Percentiles rank a stretch among this genome's conserved stretches.
These are phyloP conservation scores for Spatholobus suberectus DNA, from an alignment of 306 rosid species.

Conservation along the genomic window DNA sequence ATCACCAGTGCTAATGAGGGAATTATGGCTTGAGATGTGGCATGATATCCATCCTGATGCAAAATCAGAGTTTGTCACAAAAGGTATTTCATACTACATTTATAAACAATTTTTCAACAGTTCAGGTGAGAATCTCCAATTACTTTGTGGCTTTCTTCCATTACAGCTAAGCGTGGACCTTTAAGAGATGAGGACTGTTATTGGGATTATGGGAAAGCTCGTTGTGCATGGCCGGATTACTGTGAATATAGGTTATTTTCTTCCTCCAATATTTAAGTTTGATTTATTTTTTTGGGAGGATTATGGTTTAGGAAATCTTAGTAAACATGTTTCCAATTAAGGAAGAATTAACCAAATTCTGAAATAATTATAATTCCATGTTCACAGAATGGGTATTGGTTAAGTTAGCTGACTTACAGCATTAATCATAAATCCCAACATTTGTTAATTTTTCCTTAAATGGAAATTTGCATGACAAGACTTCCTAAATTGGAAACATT, in stretches of 20 bases:
- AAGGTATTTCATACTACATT: constrained; percentile 60
- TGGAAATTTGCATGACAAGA: constrained; percentile 28
- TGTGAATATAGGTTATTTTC: constrained; percentile 90
- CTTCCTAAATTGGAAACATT: neutral
- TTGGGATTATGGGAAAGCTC: constrained; percentile 99
- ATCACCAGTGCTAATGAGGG: constrained; percentile 92
- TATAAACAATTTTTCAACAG: constrained; percentile 14
- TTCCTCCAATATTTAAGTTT: constrained; percentile 22
- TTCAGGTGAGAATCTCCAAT: constrained; percentile 43
- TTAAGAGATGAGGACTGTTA: constrained; percentile 93
- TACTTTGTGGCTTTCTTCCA: constrained; percentile 22
- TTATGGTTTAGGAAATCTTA: constrained; percentile 2
- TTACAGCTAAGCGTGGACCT: constrained; percentile 96
- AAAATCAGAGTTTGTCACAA: constrained; percentile 75
- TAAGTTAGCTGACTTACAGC: constrained; percentile 22
- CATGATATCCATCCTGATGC: constrained; percentile 91
- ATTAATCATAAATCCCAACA: constrained; percentile 18
- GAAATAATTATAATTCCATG: constrained; percentile 9
- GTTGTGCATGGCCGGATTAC: constrained; percentile 94
- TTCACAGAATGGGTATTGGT: constrained; percentile 18
- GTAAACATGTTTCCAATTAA: constrained; percentile 13
- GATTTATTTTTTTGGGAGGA: constrained; percentile 20
- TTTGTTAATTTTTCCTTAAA: neutral
- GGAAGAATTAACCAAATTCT: constrained; percentile 12
- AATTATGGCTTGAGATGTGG: constrained; percentile 99